Base-by-base conservation (phyloP, 2,329 filamentous ascomycete species). In the Fusarium chuoi region DNA sequence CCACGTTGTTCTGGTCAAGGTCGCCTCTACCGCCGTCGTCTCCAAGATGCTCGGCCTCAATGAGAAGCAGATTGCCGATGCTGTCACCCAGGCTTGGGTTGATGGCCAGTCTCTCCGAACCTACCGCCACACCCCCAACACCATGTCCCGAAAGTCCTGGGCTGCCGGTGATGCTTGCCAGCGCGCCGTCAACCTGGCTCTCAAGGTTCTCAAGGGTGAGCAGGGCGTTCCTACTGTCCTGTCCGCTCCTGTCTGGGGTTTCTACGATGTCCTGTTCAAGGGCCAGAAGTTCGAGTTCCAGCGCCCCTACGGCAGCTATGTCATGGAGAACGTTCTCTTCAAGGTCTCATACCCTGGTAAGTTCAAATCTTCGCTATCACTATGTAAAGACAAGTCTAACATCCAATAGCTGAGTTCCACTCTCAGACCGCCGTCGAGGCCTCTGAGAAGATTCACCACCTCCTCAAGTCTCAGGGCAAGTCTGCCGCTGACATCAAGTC, bases 291-390 rank as follows among this genome's bases (percentile, higher is more conserved):
- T 99, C 83, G 88, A 95, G 84, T 99, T 98, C 89, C 96, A 98
- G 88, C 92, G 96, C 73, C 91, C 92, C 67, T 99, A 99, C 82
- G 96, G 95, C 82, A 97, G 93, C 88, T 99, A 99, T 84, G 96
- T 99, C 77, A 99, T 99, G 96, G 96, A 99, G 91, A 99, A 98
- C 81, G 95, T 99, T 70, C 91, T 99, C 74, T 99, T 99, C 92
- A 99, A 99, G 90, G 96, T 99, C 70, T 99, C 96, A 51, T 98
- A 98, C 84, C 96, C 96, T 81, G 93, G 93, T 94, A 87, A 82
- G 89, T 82, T 42, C 17, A 41, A 36, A 65, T 7, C 28, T 26
- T 20, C 30, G 7, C 22, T 41, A 13, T 4, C 24, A 4, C 22
- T 22, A 10, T 15, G 20, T 15, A 6, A 54, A 36, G 17, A 35